Percentiles rank a stretch among this genome's conserved stretches.
These are phyloP conservation scores for Ampelocalamus luodianensis DNA, from an alignment of 176 grass and related monocot genomes.

Conservation along the genomic window DNA sequence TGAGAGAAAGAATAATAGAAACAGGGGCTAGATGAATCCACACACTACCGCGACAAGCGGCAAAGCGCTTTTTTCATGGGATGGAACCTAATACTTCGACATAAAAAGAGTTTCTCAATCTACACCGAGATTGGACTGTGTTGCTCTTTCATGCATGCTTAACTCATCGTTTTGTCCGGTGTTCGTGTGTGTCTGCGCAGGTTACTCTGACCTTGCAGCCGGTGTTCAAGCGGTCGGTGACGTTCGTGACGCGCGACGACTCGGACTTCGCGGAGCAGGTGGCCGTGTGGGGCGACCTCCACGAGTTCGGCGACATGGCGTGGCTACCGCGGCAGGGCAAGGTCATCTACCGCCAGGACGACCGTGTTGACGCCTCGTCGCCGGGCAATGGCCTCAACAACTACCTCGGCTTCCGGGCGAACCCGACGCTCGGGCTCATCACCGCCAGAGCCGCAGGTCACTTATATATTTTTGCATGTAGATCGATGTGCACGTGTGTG, in stretches of 20 bases:
- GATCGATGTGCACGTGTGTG: no score
- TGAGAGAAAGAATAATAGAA: no score
- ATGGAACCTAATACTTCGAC: neutral
- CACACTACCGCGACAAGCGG: no score
- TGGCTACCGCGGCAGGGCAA: constrained; percentile 37
- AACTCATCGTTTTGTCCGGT: neutral
- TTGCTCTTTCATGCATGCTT: no score
- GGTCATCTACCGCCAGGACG: constrained; percentile 42
- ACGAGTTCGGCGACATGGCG: constrained; percentile 50
- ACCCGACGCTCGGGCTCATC: neutral
- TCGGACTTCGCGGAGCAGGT: constrained; percentile 18
- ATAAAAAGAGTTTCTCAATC: neutral
- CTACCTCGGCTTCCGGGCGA: constrained; percentile 4
- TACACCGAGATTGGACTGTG: neutral
- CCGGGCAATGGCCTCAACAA: constrained; percentile 30
- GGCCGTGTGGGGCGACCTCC: constrained; percentile 18
- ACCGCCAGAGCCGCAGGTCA: neutral
- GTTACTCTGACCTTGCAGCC: constrained; percentile 31
- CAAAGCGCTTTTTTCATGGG: no score
- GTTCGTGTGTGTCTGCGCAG: neutral
- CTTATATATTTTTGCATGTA: no score
- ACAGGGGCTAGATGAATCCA: no score
- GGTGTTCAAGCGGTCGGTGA: constrained; percentile 44
- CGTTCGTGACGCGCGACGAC: constrained; percentile 32
- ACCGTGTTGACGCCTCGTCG: constrained; percentile 14